Evolutionary conservation across 2,329 filamentous ascomycete species (phyloP).

Genomic region (Epichloe scottii): DNA sequence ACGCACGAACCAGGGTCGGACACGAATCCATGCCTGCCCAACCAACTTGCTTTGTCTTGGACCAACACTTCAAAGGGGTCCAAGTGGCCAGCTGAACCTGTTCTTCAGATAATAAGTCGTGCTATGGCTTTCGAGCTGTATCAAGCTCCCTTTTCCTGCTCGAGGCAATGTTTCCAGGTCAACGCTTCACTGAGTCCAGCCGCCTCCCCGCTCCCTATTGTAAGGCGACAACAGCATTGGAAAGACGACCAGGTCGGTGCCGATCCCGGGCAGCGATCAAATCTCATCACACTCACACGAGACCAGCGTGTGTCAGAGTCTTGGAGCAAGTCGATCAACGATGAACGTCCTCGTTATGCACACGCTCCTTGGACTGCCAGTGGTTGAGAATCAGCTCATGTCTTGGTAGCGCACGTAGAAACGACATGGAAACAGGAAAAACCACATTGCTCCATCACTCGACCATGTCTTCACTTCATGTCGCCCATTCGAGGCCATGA

Average conservation of each 20-base stretch:
- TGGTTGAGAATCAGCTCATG: no score
- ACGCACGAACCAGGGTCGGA: constrained; percentile 1
- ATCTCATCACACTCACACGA: background rate
- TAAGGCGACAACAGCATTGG: background rate
- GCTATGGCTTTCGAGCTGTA: background rate
- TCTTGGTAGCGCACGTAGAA: no score
- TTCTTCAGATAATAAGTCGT: background rate
- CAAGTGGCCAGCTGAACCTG: constrained; percentile 2
- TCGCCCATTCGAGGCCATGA: no score
- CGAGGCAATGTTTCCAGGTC: background rate
- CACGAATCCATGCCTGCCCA: background rate
- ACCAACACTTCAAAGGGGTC: constrained; percentile 1
- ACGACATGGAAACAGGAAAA: no score
- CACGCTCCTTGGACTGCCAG: background rate
- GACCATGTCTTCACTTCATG: no score
- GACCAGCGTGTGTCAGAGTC: background rate
- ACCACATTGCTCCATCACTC: no score
- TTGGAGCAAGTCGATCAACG: background rate
- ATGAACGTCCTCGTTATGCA: background rate
- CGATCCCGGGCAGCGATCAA: background rate
- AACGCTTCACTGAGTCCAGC: no score
- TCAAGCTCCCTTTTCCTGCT: background rate
- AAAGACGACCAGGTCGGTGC: background rate
- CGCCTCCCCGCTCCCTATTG: no score
- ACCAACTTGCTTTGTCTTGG: constrained; percentile 3